A percentile compares a stretch with the other conserved stretches of the same genome.
Evolutionary conservation across 345 rosid species (phyloP).

Genomic region (Pugionium cornutum): DNA sequence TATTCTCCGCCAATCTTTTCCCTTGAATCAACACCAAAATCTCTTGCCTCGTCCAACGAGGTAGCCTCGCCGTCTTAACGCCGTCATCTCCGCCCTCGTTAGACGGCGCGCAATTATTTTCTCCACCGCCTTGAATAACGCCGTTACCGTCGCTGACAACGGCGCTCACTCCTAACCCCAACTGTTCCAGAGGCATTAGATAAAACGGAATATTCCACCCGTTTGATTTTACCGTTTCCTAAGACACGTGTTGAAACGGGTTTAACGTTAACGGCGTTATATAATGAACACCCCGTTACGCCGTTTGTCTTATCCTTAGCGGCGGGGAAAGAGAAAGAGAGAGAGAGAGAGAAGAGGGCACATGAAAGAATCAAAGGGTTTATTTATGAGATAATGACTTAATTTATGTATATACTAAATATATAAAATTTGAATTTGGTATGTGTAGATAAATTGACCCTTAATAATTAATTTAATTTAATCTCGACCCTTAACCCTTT

Average conservation of each 20-base stretch:
- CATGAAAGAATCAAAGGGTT: slow-evolving; percentile 18
- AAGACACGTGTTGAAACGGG: slow-evolving; percentile 32
- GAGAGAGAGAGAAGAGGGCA: neutral
- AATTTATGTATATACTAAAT: neutral
- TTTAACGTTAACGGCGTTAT: slow-evolving; percentile 51
- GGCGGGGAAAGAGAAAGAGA: slow-evolving; percentile 21
- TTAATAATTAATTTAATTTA: slow-evolving; percentile 10
- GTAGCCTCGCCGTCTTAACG: slow-evolving; percentile 69
- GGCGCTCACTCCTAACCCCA: slow-evolving; percentile 44
- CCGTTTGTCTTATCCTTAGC: slow-evolving; percentile 36
- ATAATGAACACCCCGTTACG: slow-evolving; percentile 50
- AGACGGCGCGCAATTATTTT: slow-evolving; percentile 37
- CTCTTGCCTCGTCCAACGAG: slow-evolving; percentile 98
- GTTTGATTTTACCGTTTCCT: neutral
- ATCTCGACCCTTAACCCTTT: slow-evolving; percentile 43
- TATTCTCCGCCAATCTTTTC: slow-evolving; percentile 87
- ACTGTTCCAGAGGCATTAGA: slow-evolving; percentile 58
- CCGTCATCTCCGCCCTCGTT: slow-evolving; percentile 62
- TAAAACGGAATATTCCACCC: slow-evolving; percentile 15
- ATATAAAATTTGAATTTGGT: neutral
- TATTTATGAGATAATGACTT: slow-evolving; percentile 31
- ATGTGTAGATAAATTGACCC: slow-evolving; percentile 42
- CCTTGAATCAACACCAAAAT: slow-evolving; percentile 94
- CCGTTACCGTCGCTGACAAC: slow-evolving; percentile 48
- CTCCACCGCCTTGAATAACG: slow-evolving; percentile 46